These are phyloP conservation scores for Amniculicola lignicola DNA, from an alignment of 495 filamentous ascomycete genomes.

Conservation along the genomic window DNA sequence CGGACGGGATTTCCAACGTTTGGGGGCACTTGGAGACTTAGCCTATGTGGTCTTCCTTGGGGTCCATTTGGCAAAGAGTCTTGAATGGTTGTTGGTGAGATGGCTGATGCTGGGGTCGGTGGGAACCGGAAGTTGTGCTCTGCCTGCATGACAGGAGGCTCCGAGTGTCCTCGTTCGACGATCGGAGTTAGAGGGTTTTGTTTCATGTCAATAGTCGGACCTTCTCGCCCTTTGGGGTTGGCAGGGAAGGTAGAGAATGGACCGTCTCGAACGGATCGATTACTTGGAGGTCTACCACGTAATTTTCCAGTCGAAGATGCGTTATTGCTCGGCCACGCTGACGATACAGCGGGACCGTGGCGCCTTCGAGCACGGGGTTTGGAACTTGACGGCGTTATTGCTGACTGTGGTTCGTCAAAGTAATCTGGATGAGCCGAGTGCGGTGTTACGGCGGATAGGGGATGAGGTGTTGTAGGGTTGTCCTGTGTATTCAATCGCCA, in stretches of 20 bases:
- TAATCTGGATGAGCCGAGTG: conserved; percentile 48
- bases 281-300: conserved; percentile 80
- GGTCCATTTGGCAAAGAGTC: conserved; percentile 35
- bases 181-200: conserved; percentile 28
- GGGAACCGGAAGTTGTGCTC: conserved; percentile 34
- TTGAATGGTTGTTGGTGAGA: conserved; percentile 26
- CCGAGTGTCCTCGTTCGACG: conserved; percentile 31
- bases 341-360: conserved; percentile 93
- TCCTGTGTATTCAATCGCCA: conserved; percentile 47
- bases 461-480: conserved; percentile 65
- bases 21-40: conserved; percentile 80
- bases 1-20: conserved; percentile 70
- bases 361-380: conserved; percentile 62
- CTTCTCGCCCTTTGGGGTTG: conserved; percentile 52
- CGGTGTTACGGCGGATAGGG: conserved; percentile 77
- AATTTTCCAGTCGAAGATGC: conserved; percentile 68
- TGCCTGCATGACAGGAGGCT: conserved; percentile 22
- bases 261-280: conserved; percentile 67
- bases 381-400: conserved; percentile 57
- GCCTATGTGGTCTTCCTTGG: conserved; percentile 47
- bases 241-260: conserved; percentile 87
- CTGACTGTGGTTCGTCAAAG: conserved; percentile 62
- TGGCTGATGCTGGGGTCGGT: conserved; percentile 27
- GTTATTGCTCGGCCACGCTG: conserved; percentile 79
- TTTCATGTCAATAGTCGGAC: conserved; percentile 35